These are phyloP conservation scores for Yamadazyma triangularis DNA, from an alignment of 1,139 yeast species.

Conservation along the genomic window DNA sequence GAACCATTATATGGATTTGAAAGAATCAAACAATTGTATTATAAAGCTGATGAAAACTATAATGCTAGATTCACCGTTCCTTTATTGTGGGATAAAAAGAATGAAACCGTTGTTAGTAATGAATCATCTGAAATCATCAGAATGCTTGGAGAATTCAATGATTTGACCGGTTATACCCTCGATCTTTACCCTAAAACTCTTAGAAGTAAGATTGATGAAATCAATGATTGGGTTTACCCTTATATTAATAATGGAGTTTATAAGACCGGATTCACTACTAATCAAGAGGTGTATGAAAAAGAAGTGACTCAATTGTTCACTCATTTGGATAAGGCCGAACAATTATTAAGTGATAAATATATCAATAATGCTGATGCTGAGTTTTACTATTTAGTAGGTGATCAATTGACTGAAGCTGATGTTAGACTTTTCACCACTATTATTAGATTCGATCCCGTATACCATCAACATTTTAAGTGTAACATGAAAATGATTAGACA, in stretches of 20 bases:
- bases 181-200: slow-evolving; percentile 61
- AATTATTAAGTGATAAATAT: slow-evolving; percentile 43
- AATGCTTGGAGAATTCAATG: slow-evolving; percentile 62
- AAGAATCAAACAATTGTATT: slow-evolving; percentile 68
- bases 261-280: slow-evolving; percentile 86
- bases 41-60: slow-evolving; percentile 70
- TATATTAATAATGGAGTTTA: slow-evolving; percentile 91
- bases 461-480: slow-evolving; percentile 93
- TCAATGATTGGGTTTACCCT: slow-evolving; percentile 83
- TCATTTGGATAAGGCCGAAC: slow-evolving; percentile 73
- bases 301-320: slow-evolving; percentile 65
- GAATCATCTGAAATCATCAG: slow-evolving; percentile 88
- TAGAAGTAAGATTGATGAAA: slow-evolving; percentile 59
- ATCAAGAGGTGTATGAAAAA: slow-evolving; percentile 75
- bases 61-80: slow-evolving; percentile 88
- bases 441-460: slow-evolving; percentile 84
- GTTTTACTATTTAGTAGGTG: slow-evolving; percentile 54
- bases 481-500: slow-evolving; percentile 77
- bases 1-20: slow-evolving; percentile 61
- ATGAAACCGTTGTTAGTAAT: slow-evolving; percentile 78
- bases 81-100: slow-evolving; percentile 84
- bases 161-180: slow-evolving; percentile 40
- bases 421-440: slow-evolving; percentile 74
- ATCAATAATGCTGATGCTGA: slow-evolving; percentile 15
- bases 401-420: slow-evolving; percentile 82